Conservation (phyloP, 2,329 filamentous ascomycete genomes). For the Fusarium piperis region DNA sequence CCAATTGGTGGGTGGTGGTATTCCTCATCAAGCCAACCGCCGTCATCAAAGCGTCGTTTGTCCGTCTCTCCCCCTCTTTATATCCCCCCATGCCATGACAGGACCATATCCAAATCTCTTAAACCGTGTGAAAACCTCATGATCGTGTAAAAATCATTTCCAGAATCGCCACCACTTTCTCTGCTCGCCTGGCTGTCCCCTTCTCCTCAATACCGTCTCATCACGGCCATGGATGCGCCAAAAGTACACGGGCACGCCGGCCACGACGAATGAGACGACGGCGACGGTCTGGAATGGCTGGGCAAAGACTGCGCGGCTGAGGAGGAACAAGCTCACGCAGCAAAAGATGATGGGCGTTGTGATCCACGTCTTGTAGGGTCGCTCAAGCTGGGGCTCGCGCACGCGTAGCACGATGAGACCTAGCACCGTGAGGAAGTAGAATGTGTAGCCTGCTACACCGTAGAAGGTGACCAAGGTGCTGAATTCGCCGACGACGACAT, state of each 20-base stretch:
- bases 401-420: constrained; percentile 92
- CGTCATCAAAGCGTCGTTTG: constrained; percentile 7
- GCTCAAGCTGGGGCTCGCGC: constrained; percentile 84
- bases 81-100: not conserved
- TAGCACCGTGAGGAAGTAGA: constrained; percentile 95
- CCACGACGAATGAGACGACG: constrained; percentile 84
- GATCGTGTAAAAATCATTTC: constrained; percentile 48
- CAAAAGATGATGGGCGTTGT: constrained; percentile 97
- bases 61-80: not conserved
- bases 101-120: not conserved
- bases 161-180: constrained; percentile 70
- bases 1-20: constrained; percentile 6
- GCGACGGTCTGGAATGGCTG: constrained; percentile 90
- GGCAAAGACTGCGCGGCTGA: constrained; percentile 88
- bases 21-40: constrained; percentile 10
- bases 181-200: constrained; percentile 42
- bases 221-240: constrained; percentile 80
- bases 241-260: constrained; percentile 88
- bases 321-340: constrained; percentile 92
- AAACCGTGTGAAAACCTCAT: not conserved
- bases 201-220: constrained; percentile 55
- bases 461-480: constrained; percentile 94
- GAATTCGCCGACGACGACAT: constrained; percentile 90
- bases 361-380: constrained; percentile 97
- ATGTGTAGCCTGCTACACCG: constrained; percentile 95